These are phyloP conservation scores for Helicocarpus griseus DNA, from an alignment of 2,329 filamentous ascomycete genomes.

Conservation along the genomic window DNA sequence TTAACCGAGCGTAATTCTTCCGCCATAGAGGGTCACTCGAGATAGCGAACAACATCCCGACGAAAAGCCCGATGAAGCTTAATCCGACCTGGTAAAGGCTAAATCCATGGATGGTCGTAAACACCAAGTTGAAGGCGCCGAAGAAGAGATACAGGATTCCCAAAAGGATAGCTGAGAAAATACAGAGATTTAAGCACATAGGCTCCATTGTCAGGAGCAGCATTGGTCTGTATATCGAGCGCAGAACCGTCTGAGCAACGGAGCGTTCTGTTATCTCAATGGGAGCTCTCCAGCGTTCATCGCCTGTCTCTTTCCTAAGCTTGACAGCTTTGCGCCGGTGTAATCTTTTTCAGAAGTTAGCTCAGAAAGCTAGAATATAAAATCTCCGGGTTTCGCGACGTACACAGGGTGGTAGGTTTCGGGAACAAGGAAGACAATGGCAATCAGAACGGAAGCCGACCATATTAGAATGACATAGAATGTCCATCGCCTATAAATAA, in stretches of 20 bases:
- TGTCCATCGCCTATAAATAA: slow-evolving; percentile 53
- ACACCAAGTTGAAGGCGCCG: slow-evolving; percentile 75
- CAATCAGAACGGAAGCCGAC: slow-evolving; percentile 53
- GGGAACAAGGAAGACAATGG: slow-evolving; percentile 64
- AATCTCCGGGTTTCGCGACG: slow-evolving; percentile 7
- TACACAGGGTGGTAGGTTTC: slow-evolving; percentile 67
- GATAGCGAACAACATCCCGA: slow-evolving; percentile 38
- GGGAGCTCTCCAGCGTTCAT: slow-evolving; percentile 64
- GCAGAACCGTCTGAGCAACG: slow-evolving; percentile 50
- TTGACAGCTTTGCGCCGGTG: slow-evolving; percentile 61
- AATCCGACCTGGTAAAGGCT: slow-evolving; percentile 71
- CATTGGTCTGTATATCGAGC: slow-evolving; percentile 56
- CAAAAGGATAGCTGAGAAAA: slow-evolving; percentile 75
- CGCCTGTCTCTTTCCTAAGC: slow-evolving; percentile 65
- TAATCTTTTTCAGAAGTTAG: slow-evolving; percentile 31
- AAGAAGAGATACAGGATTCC: slow-evolving; percentile 88
- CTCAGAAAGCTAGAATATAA: neutral
- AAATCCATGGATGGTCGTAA: slow-evolving; percentile 64
- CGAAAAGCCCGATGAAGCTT: slow-evolving; percentile 54
- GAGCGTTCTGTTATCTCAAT: slow-evolving; percentile 65
- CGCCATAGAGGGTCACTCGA: slow-evolving; percentile 39
- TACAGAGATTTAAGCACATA: slow-evolving; percentile 74
- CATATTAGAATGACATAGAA: slow-evolving; percentile 82
- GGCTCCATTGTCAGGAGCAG: slow-evolving; percentile 71
- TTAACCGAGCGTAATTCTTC: slow-evolving; percentile 33